phyloP scores from a whole-genome alignment of 495 filamentous ascomycete species.

The Podospora comata region DNA sequence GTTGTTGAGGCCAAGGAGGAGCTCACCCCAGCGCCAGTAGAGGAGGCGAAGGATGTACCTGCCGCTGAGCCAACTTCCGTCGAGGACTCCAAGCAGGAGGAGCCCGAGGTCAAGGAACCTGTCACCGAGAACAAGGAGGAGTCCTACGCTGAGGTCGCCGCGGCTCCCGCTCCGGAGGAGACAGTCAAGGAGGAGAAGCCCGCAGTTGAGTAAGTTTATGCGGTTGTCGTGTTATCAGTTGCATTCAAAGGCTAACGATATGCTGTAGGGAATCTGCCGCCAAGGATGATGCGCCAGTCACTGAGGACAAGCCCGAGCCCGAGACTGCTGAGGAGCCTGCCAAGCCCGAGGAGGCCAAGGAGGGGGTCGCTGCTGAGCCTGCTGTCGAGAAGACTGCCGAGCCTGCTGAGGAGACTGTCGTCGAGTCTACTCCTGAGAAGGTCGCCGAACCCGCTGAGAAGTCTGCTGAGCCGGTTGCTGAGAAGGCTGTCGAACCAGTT shows the following conservation, averaged over 20 bases:
- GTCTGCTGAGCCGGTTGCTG: not conserved
- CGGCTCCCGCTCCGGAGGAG: not conserved
- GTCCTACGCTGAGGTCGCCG: not conserved
- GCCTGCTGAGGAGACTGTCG: not conserved
- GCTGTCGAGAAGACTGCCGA: constrained; percentile 4
- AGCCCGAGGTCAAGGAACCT: not conserved
- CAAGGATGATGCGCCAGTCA: not conserved
- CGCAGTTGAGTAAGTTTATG: constrained; percentile 2
- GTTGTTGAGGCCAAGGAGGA: not conserved
- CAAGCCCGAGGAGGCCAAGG: constrained; percentile 17
- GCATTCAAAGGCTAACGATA: not conserved
- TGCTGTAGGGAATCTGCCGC: not conserved
- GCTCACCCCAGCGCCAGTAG: constrained; percentile 2
- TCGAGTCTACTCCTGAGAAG: not conserved
- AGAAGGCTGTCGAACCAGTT: not conserved
- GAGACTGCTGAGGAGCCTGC: constrained; percentile 14
- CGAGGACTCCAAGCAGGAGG: constrained; percentile 5
- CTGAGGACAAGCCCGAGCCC: constrained; percentile 3
- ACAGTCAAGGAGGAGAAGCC: not conserved
- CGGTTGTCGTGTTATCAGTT: not conserved
- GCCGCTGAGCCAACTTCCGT: not conserved
- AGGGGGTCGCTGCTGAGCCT: constrained; percentile 19
- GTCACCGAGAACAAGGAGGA: constrained; percentile 1
- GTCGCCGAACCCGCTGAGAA: not conserved
- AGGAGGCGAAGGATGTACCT: not conserved